These are phyloP conservation scores for Neostapfia colusana DNA, from an alignment of 176 grass and related monocot species.

Conservation along the genomic window DNA sequence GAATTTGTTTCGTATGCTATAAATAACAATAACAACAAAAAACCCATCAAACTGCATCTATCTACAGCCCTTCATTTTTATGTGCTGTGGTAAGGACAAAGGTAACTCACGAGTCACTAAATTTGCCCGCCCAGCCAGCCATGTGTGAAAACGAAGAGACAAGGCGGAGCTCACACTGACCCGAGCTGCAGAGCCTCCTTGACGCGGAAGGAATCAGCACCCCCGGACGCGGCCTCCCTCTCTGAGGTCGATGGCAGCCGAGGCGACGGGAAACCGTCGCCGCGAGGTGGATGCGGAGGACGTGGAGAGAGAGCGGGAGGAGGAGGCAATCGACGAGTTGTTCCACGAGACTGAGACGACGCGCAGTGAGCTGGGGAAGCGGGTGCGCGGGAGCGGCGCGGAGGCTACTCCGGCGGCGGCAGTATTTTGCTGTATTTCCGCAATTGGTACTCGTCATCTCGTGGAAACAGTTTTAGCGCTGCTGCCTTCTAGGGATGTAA, in stretches of 20 bases:
- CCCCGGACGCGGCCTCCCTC: constrained; percentile 38
- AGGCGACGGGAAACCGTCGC: constrained; percentile 26
- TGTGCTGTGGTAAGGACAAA: constrained; percentile 4
- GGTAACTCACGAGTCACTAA: constrained; percentile 13
- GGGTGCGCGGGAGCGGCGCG: no score
- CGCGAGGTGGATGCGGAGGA: constrained; percentile 37
- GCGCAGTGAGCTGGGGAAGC: no score
- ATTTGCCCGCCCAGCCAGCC: constrained; percentile 17
- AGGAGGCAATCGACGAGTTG: not conserved
- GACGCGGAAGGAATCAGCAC: constrained; percentile 50
- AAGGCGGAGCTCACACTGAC: constrained; percentile 47
- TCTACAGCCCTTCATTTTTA: constrained; percentile 1
- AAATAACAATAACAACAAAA: constrained; percentile 24
- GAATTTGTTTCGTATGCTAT: not conserved
- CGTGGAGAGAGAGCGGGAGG: constrained; percentile 23
- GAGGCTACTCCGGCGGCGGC: no score
- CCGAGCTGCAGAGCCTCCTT: constrained; percentile 51
- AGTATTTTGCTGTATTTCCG: no score
- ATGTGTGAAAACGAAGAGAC: constrained; percentile 12
- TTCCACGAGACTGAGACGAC: constrained; percentile 20
- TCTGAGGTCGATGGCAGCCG: constrained; percentile 38
- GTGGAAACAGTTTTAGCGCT: no score
- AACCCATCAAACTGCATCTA: constrained; percentile 10
- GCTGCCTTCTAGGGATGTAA: no score
- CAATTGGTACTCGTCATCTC: no score